Evolutionary conservation across 2,329 filamentous ascomycete genomes (phyloP).

Genomic region (Fusarium solani-melongenae): DNA sequence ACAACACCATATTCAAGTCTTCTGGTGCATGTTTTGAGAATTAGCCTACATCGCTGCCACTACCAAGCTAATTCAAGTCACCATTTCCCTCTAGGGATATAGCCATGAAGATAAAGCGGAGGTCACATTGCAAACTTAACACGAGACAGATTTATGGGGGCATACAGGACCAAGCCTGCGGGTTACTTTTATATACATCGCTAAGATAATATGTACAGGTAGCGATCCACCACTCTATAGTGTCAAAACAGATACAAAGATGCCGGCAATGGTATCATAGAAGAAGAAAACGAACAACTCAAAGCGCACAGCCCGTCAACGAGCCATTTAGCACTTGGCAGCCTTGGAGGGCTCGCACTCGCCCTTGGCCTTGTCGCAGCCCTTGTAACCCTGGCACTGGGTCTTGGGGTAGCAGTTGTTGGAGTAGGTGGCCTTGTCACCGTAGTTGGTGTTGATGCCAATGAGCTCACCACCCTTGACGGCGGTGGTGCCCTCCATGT

Average conservation of each 20-base stretch:
- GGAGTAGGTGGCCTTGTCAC: slow-evolving; percentile 46
- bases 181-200: not conserved
- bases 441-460: slow-evolving; percentile 55
- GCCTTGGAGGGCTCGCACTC: slow-evolving; percentile 44
- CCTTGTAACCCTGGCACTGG: slow-evolving; percentile 46
- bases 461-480: slow-evolving; percentile 55
- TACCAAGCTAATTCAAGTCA: no score
- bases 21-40: no score
- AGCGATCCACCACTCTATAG: not conserved
- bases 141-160: no score
- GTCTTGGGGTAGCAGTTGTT: slow-evolving; percentile 45
- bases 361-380: slow-evolving; percentile 44
- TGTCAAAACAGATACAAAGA: not conserved
- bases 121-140: no score
- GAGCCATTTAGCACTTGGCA: slow-evolving; percentile 40
- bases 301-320: not conserved
- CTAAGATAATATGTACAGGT: not conserved
- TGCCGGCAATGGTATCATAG: not conserved
- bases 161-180: not conserved
- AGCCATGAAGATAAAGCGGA: no score
- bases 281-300: not conserved
- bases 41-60: no score
- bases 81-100: no score
- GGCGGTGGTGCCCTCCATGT: slow-evolving; percentile 56
- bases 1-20: no score